Evolutionary conservation across 2,329 filamentous ascomycete genomes (phyloP).

Genomic region (Aspergillus sp.): DNA sequence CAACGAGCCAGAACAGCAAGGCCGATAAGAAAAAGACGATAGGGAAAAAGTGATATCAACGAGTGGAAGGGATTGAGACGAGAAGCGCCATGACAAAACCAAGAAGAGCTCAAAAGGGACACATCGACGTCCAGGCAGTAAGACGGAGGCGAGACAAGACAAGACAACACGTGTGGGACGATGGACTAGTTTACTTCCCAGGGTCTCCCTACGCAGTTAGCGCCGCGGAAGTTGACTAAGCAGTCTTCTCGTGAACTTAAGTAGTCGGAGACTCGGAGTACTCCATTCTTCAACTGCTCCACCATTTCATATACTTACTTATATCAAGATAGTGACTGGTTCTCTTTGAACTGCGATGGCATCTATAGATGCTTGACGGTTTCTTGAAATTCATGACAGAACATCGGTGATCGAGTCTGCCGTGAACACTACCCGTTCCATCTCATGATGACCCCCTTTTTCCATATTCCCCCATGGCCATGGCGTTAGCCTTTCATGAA

Average conservation of each 20-base stretch:
- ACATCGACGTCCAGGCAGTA: slow-evolving; percentile 8
- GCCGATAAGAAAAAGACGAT: slow-evolving; percentile 4
- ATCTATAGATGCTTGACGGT: too few species aligned
- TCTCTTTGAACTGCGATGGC: too few species aligned
- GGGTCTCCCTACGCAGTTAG: too few species aligned
- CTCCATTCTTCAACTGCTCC: too few species aligned
- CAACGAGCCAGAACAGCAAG: slow-evolving; percentile 10
- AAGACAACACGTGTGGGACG: slow-evolving; percentile 27
- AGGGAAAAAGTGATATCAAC: slow-evolving; percentile 26
- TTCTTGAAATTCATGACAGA: too few species aligned
- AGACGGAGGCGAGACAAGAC: slow-evolving; percentile 13
- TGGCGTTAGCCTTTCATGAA: not conserved
- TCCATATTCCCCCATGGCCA: not conserved
- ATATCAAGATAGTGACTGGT: too few species aligned
- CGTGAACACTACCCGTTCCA: too few species aligned
- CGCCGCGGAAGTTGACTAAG: too few species aligned
- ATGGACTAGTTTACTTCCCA: not conserved
- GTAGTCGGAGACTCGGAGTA: too few species aligned
- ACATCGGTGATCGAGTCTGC: too few species aligned
- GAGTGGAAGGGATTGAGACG: slow-evolving; percentile 36
- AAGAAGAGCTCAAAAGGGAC: slow-evolving; percentile 17
- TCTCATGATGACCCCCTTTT: not conserved
- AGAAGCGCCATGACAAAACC: slow-evolving; percentile 36
- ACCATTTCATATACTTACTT: too few species aligned
- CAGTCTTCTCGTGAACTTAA: too few species aligned